A percentile compares a stretch with the other conserved stretches of the same genome.
These are phyloP conservation scores for Cyclotella sp. DNA, from an alignment of 108 stramenopile genomes.

Conservation along the genomic window DNA sequence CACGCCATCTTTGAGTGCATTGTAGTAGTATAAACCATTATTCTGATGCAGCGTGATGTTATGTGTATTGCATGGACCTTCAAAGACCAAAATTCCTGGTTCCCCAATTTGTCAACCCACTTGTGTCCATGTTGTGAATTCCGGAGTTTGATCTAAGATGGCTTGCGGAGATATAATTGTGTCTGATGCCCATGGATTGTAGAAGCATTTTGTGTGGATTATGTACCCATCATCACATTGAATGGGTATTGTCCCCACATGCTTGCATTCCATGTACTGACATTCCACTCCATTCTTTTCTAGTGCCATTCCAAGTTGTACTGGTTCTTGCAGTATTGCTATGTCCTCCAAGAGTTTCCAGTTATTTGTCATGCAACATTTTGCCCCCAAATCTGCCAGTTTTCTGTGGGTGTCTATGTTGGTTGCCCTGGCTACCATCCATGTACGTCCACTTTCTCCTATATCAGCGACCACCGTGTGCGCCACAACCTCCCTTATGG, in stretches of 20 bases:
- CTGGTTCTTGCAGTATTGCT: not conserved
- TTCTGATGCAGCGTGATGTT: not conserved
- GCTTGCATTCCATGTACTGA: not conserved
- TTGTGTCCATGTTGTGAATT: not conserved
- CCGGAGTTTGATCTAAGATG: not conserved
- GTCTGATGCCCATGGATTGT: conserved; percentile 7
- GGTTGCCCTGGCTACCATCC: no score
- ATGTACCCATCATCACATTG: not conserved
- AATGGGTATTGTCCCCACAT: not conserved
- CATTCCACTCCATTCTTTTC: not conserved
- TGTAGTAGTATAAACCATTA: not conserved
- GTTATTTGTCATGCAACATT: not conserved
- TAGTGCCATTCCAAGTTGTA: not conserved
- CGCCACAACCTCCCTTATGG: no score
- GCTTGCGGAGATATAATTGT: conserved; percentile 11
- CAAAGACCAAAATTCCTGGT: no score
- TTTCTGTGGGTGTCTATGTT: not conserved
- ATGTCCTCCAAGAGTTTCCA: not conserved
- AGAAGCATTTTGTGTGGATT: not conserved
- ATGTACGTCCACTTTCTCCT: no score
- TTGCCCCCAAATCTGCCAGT: not conserved
- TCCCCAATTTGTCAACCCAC: not conserved
- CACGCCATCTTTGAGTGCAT: no score
- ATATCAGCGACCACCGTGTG: no score
- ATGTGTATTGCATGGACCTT: no score